A percentile compares a stretch with the other conserved stretches of the same genome.
Conservation (phyloP, 148 eudicot genomes). For the Chenopodium suecicum region DNA sequence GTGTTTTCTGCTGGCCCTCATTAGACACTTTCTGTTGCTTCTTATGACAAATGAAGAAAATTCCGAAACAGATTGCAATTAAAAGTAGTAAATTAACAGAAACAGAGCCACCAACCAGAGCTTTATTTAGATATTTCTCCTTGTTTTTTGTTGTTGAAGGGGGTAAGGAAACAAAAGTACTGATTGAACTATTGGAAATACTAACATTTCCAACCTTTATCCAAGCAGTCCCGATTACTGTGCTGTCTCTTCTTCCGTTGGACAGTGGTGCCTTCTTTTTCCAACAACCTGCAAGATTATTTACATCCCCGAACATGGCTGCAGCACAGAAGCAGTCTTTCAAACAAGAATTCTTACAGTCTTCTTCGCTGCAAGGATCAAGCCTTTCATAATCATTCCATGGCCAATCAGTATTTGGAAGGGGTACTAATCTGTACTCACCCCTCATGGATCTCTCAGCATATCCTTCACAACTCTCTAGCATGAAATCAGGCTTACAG, state of each 20-base stretch:
- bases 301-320: background rate
- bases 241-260: constrained; percentile 21
- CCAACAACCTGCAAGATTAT: constrained; percentile 6
- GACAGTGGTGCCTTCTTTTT: constrained; percentile 38
- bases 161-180: background rate
- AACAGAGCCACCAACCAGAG: constrained; percentile 27
- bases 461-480: constrained; percentile 17
- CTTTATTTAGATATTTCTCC: constrained; percentile 6
- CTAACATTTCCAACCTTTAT: constrained; percentile 20
- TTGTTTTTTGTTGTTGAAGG: background rate
- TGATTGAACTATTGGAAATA: background rate
- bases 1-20: constrained; percentile 5
- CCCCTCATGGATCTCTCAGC: background rate
- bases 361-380: constrained; percentile 1
- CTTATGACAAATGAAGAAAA: constrained; percentile 11
- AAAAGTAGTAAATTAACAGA: constrained; percentile 24
- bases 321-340: constrained; percentile 57
- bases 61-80: constrained; percentile 14
- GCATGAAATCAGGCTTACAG: constrained; percentile 39
- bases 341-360: constrained; percentile 36
- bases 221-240: background rate
- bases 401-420: constrained; percentile 30
- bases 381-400: constrained; percentile 29
- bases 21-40: background rate
- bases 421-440: constrained; percentile 17